These are phyloP conservation scores for Anthracocystis panici-leucophaei DNA, from an alignment of 1,284 basidiomycete species.

Conservation along the genomic window DNA sequence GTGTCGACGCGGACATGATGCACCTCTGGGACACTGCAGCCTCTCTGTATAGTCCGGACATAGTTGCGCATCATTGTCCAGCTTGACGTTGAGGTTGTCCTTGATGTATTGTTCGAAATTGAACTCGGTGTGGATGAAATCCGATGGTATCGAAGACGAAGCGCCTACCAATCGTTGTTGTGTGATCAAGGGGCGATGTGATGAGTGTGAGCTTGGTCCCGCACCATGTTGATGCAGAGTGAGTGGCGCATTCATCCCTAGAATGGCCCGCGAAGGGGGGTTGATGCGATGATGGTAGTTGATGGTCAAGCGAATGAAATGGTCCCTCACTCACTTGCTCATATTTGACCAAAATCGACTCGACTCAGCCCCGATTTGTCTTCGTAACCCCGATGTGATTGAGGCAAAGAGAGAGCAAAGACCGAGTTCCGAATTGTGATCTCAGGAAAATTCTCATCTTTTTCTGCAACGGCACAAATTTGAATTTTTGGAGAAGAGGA, in stretches of 20 bases:
- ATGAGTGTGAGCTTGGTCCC: slow-evolving; percentile 13
- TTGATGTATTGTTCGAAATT: slow-evolving; percentile 86
- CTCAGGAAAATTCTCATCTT: slow-evolving; percentile 2
- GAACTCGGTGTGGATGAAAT: slow-evolving; percentile 94
- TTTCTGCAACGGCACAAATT: slow-evolving; percentile 1
- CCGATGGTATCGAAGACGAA: slow-evolving; percentile 67
- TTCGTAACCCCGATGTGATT: not conserved
- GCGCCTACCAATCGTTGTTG: slow-evolving; percentile 24
- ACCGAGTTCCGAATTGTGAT: slow-evolving; percentile 24
- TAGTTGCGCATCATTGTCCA: slow-evolving; percentile 82
- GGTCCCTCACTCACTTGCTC: not conserved
- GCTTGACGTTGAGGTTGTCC: slow-evolving; percentile 83
- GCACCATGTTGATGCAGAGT: slow-evolving; percentile 21
- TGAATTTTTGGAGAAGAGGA: not conserved
- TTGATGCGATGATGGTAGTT: not conserved
- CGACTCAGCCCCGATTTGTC: slow-evolving; percentile 18
- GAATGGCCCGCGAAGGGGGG: not conserved
- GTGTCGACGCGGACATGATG: slow-evolving; percentile 54
- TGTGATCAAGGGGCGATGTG: slow-evolving; percentile 42
- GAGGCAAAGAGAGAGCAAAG: not conserved
- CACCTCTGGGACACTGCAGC: slow-evolving; percentile 47
- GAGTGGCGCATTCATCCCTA: slow-evolving; percentile 35
- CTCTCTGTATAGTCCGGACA: slow-evolving; percentile 55
- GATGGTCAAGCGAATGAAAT: not conserved
- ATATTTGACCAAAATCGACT: not conserved